Evolutionary conservation across 2,329 filamentous ascomycete species (phyloP).

Genomic region (Colletotrichum chrysophilum): DNA sequence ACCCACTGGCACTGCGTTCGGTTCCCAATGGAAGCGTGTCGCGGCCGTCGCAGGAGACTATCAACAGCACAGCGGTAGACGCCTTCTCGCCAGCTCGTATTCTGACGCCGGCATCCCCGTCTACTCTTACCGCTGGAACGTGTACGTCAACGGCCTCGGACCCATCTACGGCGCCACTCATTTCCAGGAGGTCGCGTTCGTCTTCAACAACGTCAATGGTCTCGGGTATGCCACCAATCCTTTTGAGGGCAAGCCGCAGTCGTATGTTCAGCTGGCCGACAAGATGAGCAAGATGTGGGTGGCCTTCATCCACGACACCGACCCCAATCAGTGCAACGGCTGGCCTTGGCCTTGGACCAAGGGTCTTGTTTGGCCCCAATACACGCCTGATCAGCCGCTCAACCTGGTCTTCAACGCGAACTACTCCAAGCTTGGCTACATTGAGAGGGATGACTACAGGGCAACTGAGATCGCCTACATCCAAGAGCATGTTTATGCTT

Average conservation of each 20-base stretch:
- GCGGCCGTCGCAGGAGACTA: conserved; percentile 67
- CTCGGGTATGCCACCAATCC: conserved; percentile 55
- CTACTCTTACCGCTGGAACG: conserved; percentile 59
- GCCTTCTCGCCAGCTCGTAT: conserved; percentile 58
- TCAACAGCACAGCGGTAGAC: conserved; percentile 59
- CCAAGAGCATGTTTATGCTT: conserved; percentile 19
- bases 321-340: conserved; percentile 40
- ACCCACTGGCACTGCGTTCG: conserved; percentile 60
- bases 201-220: conserved; percentile 57
- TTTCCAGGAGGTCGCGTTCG: conserved; percentile 35
- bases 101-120: conserved; percentile 50
- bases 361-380: conserved; percentile 45
- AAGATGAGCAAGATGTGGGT: conserved; percentile 59
- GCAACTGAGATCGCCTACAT: conserved; percentile 44
- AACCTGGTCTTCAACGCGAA: conserved; percentile 58
- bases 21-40: conserved; percentile 69
- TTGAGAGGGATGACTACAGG: conserved; percentile 51
- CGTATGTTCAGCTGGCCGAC: conserved; percentile 45
- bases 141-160: conserved; percentile 26
- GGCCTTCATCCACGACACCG: conserved; percentile 48
- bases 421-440: conserved; percentile 39
- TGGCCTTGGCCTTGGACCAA: neutral
- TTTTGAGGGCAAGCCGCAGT: conserved; percentile 43
- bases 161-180: conserved; percentile 29
- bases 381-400: conserved; percentile 41